These are phyloP conservation scores for Podospora appendiculata DNA, from an alignment of 495 filamentous ascomycete genomes.

Conservation along the genomic window DNA sequence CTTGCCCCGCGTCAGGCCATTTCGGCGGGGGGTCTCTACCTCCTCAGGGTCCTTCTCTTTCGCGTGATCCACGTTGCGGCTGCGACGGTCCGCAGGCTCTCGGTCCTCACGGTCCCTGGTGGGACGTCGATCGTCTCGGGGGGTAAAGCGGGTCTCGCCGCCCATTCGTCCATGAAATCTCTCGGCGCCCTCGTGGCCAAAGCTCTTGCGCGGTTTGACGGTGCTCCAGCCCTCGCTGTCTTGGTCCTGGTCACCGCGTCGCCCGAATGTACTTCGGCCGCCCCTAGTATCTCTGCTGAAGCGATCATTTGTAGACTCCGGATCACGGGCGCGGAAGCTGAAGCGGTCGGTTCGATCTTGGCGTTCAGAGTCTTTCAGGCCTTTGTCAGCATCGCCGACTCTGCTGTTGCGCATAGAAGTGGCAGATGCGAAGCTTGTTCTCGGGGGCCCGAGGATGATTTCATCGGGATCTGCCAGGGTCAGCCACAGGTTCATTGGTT, in stretches of 20 bases:
- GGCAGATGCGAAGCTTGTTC: conserved; percentile 78
- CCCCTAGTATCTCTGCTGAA: conserved; percentile 29
- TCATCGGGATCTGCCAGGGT: conserved; percentile 55
- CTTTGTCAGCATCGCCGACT: conserved; percentile 44
- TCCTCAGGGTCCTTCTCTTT: conserved; percentile 47
- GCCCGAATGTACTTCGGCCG: conserved; percentile 39
- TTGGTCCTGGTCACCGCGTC: conserved; percentile 45
- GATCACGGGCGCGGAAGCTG: conserved; percentile 58
- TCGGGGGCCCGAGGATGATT: conserved; percentile 82
- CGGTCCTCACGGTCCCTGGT: conserved; percentile 38
- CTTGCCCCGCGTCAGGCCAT: conserved; percentile 38
- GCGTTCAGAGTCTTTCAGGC: conserved; percentile 42
- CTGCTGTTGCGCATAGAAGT: conserved; percentile 43
- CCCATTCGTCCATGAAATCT: conserved; percentile 53
- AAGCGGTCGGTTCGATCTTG: conserved; percentile 56
- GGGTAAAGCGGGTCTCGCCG: conserved; percentile 20
- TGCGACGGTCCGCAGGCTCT: conserved; percentile 47
- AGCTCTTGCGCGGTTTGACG: conserved; percentile 57
- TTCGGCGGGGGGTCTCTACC: conserved; percentile 47
- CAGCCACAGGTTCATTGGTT: conserved; percentile 4
- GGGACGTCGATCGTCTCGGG: conserved; percentile 30
- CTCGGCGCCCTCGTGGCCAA: conserved; percentile 55
- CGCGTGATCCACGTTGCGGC: conserved; percentile 41
- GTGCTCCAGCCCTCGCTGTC: conserved; percentile 53
- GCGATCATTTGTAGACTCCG: conserved; percentile 50